Evolutionary conservation across 1,284 basidiomycete genomes (phyloP).

Genomic region (Phellopilus nigrolimitatus): DNA sequence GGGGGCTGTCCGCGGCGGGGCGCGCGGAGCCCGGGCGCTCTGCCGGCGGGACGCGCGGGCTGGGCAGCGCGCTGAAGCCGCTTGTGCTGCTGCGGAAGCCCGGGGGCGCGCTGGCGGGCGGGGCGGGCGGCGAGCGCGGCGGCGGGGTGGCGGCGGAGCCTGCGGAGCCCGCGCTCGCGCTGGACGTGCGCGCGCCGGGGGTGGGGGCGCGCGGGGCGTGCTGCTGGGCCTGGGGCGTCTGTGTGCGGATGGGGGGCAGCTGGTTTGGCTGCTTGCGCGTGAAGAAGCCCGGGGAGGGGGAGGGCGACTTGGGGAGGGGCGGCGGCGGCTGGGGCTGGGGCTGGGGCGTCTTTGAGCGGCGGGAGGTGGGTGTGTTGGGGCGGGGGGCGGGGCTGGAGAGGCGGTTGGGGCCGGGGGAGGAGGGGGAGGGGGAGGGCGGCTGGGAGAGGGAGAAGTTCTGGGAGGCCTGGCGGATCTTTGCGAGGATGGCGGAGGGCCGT

Average conservation of each 20-base stretch:
- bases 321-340: conserved; percentile 9
- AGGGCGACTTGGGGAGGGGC: background rate
- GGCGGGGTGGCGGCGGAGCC: conserved; percentile 10
- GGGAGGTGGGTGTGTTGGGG: background rate
- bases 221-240: conserved; percentile 9
- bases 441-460: conserved; percentile 6
- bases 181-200: conserved; percentile 2
- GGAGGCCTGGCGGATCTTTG: conserved; percentile 18
- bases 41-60: conserved; percentile 6
- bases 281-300: conserved; percentile 4
- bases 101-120: conserved; percentile 4
- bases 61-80: background rate
- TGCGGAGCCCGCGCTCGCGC: conserved; percentile 7
- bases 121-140: conserved; percentile 8
- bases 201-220: background rate
- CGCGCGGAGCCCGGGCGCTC: conserved; percentile 10
- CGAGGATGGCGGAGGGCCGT: conserved; percentile 15
- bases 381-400: background rate
- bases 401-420: background rate
- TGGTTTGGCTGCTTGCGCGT: background rate
- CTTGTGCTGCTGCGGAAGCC: too few relatives aligned
- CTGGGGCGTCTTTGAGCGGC: conserved; percentile 18
- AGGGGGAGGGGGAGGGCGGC: background rate
- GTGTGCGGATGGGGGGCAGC: conserved; percentile 5
- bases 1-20: conserved; percentile 8